Evolutionary conservation across 2,329 filamentous ascomycete species (phyloP), one percentile per base, ranked within the genome.

Genomic region (Neopestalotiopsis sp.): DNA sequence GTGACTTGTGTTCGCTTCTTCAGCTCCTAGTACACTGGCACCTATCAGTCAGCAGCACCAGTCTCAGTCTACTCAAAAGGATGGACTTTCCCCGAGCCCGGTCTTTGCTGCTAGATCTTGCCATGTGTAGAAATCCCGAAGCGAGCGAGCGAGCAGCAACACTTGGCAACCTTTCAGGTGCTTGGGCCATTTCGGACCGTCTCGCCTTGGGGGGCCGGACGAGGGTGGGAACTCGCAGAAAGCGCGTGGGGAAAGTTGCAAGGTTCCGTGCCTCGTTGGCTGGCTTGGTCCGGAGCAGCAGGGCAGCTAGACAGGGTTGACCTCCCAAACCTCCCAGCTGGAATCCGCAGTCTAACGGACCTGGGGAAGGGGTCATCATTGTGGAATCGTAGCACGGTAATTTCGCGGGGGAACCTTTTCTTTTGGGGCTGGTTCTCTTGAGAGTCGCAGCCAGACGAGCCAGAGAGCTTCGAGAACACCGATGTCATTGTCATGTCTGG

Each of bases 351-450:
- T 62, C 59, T 62, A 62, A 62, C 59, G 59, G 59, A 40, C 34
- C 59, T 62, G 59, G 59, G 59, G 59, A 62, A 62, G 20, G 59
- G 34, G 32, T 34, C 59, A 62, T 38, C 30, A 62, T 52, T 52
- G 45, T 40, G 59, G 59, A 20, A 40, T 62, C 59, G 57, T 20
- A n/a, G 32, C 30, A 34, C 32, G 59, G 30, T 20, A 62, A 38
- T 40, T 62, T 62, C 59, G 32, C 32, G 59, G 59, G 59, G 57
- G 59, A 14, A 52, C 45, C 45, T 52, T 7, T 20, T 52, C 34
- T 38, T 38, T 38, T 38, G 34, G 34, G 34, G 34, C 34, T 38
- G 34, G 34, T 38, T 5, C 34, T 38, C 34, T 38, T 10, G 34
- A 28, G 24, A 28, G 24, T 28, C 24, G 24, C 24, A 28, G 24